Base-by-base conservation (phyloP, 2,329 filamentous ascomycete species). In the Penicillium sp. region DNA sequence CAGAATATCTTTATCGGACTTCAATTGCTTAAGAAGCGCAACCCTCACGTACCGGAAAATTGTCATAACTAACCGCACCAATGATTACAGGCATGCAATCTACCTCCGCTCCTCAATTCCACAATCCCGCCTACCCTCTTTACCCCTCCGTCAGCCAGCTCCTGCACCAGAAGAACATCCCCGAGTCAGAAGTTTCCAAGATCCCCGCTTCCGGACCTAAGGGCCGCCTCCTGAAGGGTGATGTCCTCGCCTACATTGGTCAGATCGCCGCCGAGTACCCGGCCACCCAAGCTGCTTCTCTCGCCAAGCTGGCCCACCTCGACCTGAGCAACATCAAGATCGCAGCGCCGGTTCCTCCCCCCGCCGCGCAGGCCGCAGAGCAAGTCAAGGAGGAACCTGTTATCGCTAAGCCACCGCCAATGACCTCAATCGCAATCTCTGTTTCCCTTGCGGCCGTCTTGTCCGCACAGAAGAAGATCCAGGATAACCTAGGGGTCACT, bases 241-340 rank as follows among this genome's bases (percentile, higher is more conserved):
- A 99, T 71, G 88, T 99, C 6, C 85, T 99, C 51, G 92, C 92
- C 46, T 94, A 93, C 74, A 76, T 97, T 15, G 94, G 94, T 59
- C 80, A 82, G 64, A 90, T 97, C 68, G 80, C 87, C 57, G 79
- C 86, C 60, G 81, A 86, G 56, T 89, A 90, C 63, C 89, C 93
- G 2, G 82, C 84, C 22, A 80, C 85, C 58, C 82, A 92, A 64
- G 89, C 89, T 53, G 79, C 83, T 55, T 86, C 85, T 50, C 87
- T 96, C 69, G 81, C 85, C 57, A 88, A 91, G 74, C 85, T 94
- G 47, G 79, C 84, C 41, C 91, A 95, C 73, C 85, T 99, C 51
- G 93, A 99, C 73, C 85, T 99, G 23, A 94, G 89, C 79, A 96
- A 97, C 79, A 93, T 97, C 79, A 95, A 96, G 80, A 78, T 93